Conservation (phyloP, 176 grass and related monocot genomes). For the Zoysia japonica region DNA sequence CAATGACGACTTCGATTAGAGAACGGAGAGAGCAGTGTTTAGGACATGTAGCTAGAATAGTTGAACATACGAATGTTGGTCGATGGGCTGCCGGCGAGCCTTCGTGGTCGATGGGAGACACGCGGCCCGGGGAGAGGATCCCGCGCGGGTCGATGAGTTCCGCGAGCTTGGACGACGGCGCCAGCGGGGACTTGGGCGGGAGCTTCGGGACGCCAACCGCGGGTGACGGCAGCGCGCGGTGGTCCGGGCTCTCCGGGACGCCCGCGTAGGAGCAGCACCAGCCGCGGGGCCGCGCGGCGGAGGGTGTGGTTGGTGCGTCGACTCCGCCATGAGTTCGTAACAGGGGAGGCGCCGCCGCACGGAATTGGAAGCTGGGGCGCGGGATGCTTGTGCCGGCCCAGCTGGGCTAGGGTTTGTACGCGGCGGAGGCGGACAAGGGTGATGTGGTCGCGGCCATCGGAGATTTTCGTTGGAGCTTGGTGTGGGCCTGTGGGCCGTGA, state of each 20-base stretch:
- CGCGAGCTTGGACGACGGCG: conserved; percentile 60
- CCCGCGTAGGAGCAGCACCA: conserved; percentile 80
- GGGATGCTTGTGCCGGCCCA: background rate
- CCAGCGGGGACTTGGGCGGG: conserved; percentile 55
- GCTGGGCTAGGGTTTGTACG: conserved; percentile 2
- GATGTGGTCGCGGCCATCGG: conserved; percentile 36
- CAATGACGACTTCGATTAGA: no score
- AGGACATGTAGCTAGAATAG: background rate
- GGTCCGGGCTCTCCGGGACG: conserved; percentile 54
- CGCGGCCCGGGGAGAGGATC: conserved; percentile 88
- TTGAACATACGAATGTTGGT: no score
- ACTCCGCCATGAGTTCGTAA: conserved; percentile 30
- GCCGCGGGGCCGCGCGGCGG: conserved; percentile 39
- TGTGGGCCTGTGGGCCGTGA: background rate
- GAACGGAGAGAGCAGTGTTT: no score
- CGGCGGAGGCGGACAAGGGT: background rate
- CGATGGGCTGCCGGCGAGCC: conserved; percentile 12
- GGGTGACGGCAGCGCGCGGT: conserved; percentile 23
- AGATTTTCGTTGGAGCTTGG: conserved; percentile 12
- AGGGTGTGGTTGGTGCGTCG: conserved; percentile 40
- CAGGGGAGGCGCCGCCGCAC: background rate
- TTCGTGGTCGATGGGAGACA: conserved; percentile 87
- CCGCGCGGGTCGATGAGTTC: conserved; percentile 76
- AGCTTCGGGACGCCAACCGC: conserved; percentile 30
- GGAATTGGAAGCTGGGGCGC: conserved; percentile 17